phyloP scores from a whole-genome alignment of 306 rosid species.

The Lathyrus aphaca region DNA sequence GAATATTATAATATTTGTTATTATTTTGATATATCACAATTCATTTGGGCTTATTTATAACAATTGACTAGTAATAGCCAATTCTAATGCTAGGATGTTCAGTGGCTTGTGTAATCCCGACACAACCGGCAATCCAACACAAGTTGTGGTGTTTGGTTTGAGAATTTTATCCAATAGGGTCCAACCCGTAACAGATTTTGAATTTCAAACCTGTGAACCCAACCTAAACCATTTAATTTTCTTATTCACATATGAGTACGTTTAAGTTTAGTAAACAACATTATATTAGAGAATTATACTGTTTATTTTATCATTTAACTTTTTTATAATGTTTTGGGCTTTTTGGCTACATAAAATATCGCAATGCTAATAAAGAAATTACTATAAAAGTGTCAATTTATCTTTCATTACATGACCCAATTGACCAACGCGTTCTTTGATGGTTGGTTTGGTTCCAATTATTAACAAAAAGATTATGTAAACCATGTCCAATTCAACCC shows the following conservation, averaged over 20 bases:
- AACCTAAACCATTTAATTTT: neutral
- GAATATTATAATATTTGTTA: conserved; percentile 19
- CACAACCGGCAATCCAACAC: neutral
- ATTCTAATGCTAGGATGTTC: neutral
- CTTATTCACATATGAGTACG: neutral
- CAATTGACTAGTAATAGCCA: conserved; percentile 17
- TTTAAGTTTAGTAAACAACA: neutral
- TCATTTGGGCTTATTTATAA: conserved; percentile 28
- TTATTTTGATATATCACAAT: conserved; percentile 1
- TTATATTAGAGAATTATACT: neutral
- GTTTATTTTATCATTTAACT: neutral
- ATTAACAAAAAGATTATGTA: neutral
- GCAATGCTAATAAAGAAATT: neutral
- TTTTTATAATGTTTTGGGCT: neutral
- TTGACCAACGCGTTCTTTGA: neutral
- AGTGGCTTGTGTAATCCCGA: neutral
- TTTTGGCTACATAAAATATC: neutral
- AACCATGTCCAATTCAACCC: neutral
- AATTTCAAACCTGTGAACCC: neutral
- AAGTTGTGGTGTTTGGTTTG: neutral
- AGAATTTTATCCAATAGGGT: neutral
- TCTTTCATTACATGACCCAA: neutral
- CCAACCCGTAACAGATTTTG: neutral
- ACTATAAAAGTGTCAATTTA: neutral
- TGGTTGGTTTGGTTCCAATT: neutral